Percentiles rank a stretch among this genome's conserved stretches.
Evolutionary conservation across 176 grass and related monocot genomes (phyloP).

Genomic region (Triticum urartu): DNA sequence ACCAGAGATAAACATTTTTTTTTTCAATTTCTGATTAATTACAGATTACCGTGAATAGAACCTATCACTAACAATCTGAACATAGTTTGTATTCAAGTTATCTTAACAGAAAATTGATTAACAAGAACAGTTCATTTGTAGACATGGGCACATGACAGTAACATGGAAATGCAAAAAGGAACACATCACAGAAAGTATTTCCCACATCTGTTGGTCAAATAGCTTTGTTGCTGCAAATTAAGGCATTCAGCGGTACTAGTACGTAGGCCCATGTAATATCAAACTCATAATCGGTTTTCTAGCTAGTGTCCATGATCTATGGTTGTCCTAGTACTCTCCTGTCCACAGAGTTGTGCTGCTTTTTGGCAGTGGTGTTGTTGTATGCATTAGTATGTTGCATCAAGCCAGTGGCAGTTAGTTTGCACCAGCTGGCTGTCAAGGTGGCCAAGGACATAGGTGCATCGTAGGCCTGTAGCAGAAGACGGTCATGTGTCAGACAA

Average conservation of each 20-base stretch:
- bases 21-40: neutral
- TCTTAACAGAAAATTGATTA: neutral
- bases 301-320: neutral
- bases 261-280: neutral
- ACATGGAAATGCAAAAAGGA: neutral
- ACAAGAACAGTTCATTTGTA: neutral
- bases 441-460: neutral
- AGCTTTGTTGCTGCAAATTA: neutral
- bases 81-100: neutral
- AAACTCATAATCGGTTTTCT: neutral
- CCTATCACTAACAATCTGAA: neutral
- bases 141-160: neutral
- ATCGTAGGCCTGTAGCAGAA: neutral
- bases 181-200: neutral
- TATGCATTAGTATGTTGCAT: neutral
- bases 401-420: neutral
- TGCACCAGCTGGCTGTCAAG: neutral
- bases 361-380: neutral
- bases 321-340: neutral
- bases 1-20: neutral
- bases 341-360: neutral
- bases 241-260: neutral
- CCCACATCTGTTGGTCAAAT: neutral
- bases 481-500: neutral
- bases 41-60: neutral